Conservation (phyloP, 768 basidiomycete genomes). For the Rubroboletus pulcherrimus region DNA sequence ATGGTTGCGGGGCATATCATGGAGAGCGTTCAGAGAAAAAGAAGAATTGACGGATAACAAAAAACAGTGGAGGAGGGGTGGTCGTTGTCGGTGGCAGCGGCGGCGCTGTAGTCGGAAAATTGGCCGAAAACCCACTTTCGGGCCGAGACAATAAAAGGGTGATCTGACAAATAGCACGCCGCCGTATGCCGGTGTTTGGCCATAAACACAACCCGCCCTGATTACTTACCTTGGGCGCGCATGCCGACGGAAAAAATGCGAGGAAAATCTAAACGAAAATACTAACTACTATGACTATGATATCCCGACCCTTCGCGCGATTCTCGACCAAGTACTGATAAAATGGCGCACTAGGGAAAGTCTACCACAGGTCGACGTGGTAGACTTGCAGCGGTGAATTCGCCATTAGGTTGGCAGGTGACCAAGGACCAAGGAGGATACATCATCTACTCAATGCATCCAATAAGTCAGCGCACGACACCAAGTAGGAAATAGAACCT, state of each 20-base stretch:
- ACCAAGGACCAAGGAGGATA: not conserved
- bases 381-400: not conserved
- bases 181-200: conserved; percentile 33
- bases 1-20: conserved; percentile 86
- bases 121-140: conserved; percentile 59
- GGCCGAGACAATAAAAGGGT: conserved; percentile 43
- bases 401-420: not conserved
- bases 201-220: conserved; percentile 26
- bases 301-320: not conserved
- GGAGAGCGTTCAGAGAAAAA: conserved; percentile 45
- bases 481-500: not conserved
- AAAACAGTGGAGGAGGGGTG: conserved; percentile 27
- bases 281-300: conserved; percentile 8
- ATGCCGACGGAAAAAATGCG: not conserved
- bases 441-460: not conserved
- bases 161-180: conserved; percentile 28
- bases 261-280: conserved; percentile 14
- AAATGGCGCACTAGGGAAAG: not conserved
- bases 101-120: conserved; percentile 59
- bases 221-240: conserved; percentile 26
- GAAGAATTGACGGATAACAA: conserved; percentile 36
- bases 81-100: conserved; percentile 51
- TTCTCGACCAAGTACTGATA: not conserved
- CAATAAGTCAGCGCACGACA: not conserved
- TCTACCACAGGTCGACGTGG: not conserved